Evolutionary conservation across 1,284 basidiomycete genomes (phyloP).

Genomic region (Fistulinella cinereoalba): DNA sequence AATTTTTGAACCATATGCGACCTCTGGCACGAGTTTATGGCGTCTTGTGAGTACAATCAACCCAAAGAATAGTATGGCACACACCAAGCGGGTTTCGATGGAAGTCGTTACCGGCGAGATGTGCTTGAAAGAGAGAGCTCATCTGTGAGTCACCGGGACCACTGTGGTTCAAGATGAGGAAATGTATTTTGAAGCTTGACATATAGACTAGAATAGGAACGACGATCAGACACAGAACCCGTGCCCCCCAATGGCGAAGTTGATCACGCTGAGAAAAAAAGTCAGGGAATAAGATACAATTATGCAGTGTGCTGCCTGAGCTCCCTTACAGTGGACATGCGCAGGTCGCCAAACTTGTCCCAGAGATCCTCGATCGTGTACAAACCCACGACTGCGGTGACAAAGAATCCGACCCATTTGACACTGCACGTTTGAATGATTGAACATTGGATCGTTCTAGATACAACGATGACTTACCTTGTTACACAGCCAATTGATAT

Average conservation of each 20-base stretch:
- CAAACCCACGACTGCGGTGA: conserved; percentile 89
- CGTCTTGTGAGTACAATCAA: conserved; percentile 1
- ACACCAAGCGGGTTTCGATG: conserved; percentile 78
- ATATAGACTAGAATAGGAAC: conserved; percentile 92
- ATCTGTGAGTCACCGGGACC: conserved; percentile 98
- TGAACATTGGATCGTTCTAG: not conserved
- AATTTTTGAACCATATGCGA: conserved; percentile 87
- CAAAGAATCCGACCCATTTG: conserved; percentile 96
- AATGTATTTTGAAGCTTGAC: conserved; percentile 94
- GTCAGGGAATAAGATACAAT: conserved; percentile 16
- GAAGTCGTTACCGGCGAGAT: conserved; percentile 93
- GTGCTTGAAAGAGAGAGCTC: conserved; percentile 98
- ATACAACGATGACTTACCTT: conserved; percentile 48
- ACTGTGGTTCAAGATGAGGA: conserved; percentile 89
- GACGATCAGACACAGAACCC: conserved; percentile 84
- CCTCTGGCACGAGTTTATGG: conserved; percentile 64
- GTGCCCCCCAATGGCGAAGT: conserved; percentile 87
- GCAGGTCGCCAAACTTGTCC: conserved; percentile 96
- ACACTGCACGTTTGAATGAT: conserved; percentile 52
- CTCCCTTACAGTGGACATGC: conserved; percentile 86
- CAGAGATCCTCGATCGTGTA: conserved; percentile 98
- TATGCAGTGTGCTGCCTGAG: no score
- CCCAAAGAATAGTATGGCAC: conserved; percentile 15
- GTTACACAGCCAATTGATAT: conserved; percentile 94
- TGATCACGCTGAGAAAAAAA: conserved; percentile 62